Evolutionary conservation across 805 yeast species (phyloP).

Genomic region (Clavispora asparagi): DNA sequence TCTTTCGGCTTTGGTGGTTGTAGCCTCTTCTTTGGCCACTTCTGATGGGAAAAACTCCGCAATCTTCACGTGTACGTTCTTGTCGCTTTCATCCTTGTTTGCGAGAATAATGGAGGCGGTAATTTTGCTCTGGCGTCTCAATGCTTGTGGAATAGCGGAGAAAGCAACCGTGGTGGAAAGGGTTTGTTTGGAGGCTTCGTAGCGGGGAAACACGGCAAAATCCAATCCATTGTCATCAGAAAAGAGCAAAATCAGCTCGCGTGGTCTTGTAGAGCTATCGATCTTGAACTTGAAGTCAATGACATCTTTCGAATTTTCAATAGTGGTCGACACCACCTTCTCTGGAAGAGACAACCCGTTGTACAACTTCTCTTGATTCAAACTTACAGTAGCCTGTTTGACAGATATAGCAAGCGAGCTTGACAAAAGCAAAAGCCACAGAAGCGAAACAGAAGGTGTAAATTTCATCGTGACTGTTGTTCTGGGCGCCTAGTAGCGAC

Average conservation of each 20-base stretch:
- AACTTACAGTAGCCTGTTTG: slow-evolving; percentile 23
- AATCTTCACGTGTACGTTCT: slow-evolving; percentile 21
- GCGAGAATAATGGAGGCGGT: slow-evolving; percentile 29
- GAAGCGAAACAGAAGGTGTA: slow-evolving; percentile 8
- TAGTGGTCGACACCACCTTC: slow-evolving; percentile 23
- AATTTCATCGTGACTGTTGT: slow-evolving; percentile 17
- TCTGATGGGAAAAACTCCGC: slow-evolving; percentile 27
- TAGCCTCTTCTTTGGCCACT: slow-evolving; percentile 19
- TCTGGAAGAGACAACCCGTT: slow-evolving; percentile 24
- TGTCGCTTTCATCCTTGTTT: slow-evolving; percentile 12
- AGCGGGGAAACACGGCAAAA: slow-evolving; percentile 27
- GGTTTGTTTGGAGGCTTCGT: slow-evolving; percentile 13
- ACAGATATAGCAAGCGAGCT: slow-evolving; percentile 25
- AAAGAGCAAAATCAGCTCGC: slow-evolving; percentile 29
- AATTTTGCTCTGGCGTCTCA: slow-evolving; percentile 29
- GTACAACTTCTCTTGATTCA: slow-evolving; percentile 18
- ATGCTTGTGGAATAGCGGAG: slow-evolving; percentile 29
- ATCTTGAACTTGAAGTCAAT: slow-evolving; percentile 25
- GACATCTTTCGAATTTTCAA: slow-evolving; percentile 29
- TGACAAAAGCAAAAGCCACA: slow-evolving; percentile 17
- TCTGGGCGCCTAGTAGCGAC: background rate
- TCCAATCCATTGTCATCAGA: slow-evolving; percentile 28
- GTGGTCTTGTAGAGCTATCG: slow-evolving; percentile 24
- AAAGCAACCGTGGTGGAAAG: slow-evolving; percentile 23
- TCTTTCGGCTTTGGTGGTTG: slow-evolving; percentile 25